phyloP scores from a whole-genome alignment of 2,329 filamentous ascomycete species.

The Pezicula radicicola region DNA sequence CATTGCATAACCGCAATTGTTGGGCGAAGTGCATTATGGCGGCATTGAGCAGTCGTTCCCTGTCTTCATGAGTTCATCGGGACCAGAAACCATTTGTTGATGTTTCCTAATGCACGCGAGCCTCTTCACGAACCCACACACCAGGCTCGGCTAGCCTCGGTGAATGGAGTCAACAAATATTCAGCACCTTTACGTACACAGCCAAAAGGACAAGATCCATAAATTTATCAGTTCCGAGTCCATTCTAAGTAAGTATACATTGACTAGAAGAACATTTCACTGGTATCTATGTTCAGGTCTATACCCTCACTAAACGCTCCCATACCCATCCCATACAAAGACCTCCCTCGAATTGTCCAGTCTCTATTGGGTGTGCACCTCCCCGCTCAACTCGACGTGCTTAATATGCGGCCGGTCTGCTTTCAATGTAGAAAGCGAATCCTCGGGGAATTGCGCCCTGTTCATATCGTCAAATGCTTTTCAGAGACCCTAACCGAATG shows the following conservation, averaged over 20 bases:
- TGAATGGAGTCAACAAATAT: background rate
- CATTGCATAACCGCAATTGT: conserved; percentile 34
- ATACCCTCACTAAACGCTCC: too few species aligned
- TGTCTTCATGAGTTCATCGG: too few species aligned
- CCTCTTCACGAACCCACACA: too few species aligned
- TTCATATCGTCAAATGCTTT: background rate
- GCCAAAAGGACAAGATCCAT: background rate
- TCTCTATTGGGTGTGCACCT: conserved; percentile 51
- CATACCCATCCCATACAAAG: too few species aligned
- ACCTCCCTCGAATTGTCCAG: too few species aligned
- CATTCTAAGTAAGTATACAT: background rate
- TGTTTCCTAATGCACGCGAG: background rate
- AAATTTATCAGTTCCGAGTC: conserved; percentile 15
- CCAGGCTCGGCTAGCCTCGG: too few species aligned
- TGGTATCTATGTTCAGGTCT: too few species aligned
- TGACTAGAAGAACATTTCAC: too few species aligned
- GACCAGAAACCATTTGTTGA: too few species aligned
- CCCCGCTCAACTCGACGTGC: conserved; percentile 67
- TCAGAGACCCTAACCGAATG: background rate
- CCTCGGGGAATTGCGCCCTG: conserved; percentile 72
- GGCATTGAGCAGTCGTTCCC: conserved; percentile 32
- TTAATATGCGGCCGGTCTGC: conserved; percentile 27
- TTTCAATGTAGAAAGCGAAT: conserved; percentile 62
- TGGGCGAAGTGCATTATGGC: conserved; percentile 40
- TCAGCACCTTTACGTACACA: background rate